Conservation (phyloP, 2,329 filamentous ascomycete species). For the Lasiodiplodia sp. region DNA sequence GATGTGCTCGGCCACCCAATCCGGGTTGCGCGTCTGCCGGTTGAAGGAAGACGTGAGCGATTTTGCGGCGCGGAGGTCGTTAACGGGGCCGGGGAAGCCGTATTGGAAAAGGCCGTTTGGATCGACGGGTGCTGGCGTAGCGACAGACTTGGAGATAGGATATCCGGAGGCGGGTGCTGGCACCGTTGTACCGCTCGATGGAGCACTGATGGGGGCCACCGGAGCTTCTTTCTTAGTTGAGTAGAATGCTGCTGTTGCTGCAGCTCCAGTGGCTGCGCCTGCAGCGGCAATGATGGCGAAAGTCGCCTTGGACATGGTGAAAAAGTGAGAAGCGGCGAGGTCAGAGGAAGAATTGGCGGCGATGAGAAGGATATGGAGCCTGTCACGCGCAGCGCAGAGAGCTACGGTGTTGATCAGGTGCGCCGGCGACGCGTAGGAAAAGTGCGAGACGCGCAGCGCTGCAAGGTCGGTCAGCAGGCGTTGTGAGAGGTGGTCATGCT, state of each 20-base stretch:
- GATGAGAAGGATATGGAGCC: neutral
- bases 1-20: slow-evolving; percentile 95
- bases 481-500: slow-evolving; percentile 19
- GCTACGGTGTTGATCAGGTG: slow-evolving; percentile 18
- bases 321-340: neutral
- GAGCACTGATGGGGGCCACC: slow-evolving; percentile 42
- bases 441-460: slow-evolving; percentile 25
- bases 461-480: slow-evolving; percentile 16
- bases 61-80: slow-evolving; percentile 78
- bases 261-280: slow-evolving; percentile 57
- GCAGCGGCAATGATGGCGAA: slow-evolving; percentile 58
- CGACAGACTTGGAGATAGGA: slow-evolving; percentile 34
- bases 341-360: neutral
- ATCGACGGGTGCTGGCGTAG: slow-evolving; percentile 50
- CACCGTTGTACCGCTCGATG: slow-evolving; percentile 40
- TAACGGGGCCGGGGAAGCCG: slow-evolving; percentile 87
- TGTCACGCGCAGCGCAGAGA: slow-evolving; percentile 23
- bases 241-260: slow-evolving; percentile 56
- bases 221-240: slow-evolving; percentile 44
- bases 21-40: slow-evolving; percentile 86
- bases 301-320: slow-evolving; percentile 59
- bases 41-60: slow-evolving; percentile 90
- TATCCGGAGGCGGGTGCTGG: slow-evolving; percentile 39
- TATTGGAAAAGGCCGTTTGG: slow-evolving; percentile 62
- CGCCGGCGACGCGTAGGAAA: slow-evolving; percentile 22